Conservation (phyloP, 352 stramenopile genomes). For the Phytophthora parvispora region DNA sequence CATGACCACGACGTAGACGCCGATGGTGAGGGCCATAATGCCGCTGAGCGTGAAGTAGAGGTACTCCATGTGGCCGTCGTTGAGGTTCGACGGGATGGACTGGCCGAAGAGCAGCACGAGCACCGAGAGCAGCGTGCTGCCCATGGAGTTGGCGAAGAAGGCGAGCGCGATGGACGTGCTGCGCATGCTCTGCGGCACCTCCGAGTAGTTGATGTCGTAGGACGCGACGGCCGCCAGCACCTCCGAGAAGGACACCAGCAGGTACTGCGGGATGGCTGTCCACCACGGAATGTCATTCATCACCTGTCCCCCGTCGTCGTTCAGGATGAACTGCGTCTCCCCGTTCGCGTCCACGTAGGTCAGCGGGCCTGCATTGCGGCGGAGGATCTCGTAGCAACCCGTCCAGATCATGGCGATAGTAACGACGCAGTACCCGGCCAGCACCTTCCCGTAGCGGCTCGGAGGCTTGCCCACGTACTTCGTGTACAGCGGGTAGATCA, state of each 20-base stretch:
- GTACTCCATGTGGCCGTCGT: neutral
- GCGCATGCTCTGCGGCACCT: neutral
- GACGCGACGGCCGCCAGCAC: neutral
- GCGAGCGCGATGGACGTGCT: neutral
- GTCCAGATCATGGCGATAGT: neutral
- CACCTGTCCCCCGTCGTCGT: neutral
- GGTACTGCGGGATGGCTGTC: neutral
- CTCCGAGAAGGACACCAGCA: neutral
- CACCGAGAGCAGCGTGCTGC: neutral
- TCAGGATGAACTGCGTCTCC: neutral
- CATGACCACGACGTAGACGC: neutral
- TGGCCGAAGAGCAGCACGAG: neutral
- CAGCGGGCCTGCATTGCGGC: neutral
- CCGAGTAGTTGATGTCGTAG: slow-evolving; percentile 1
- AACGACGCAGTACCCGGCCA: neutral
- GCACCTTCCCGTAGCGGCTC: neutral
- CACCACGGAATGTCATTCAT: neutral
- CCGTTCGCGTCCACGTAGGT: neutral
- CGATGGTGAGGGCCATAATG: neutral
- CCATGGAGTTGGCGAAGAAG: neutral
- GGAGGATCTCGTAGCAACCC: neutral
- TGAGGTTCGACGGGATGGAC: neutral
- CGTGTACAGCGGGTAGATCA: neutral
- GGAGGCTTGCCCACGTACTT: neutral
- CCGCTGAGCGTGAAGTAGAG: neutral